These are phyloP conservation scores for Austroboletus niveus DNA, from an alignment of 1,284 basidiomycete species.

Conservation along the genomic window DNA sequence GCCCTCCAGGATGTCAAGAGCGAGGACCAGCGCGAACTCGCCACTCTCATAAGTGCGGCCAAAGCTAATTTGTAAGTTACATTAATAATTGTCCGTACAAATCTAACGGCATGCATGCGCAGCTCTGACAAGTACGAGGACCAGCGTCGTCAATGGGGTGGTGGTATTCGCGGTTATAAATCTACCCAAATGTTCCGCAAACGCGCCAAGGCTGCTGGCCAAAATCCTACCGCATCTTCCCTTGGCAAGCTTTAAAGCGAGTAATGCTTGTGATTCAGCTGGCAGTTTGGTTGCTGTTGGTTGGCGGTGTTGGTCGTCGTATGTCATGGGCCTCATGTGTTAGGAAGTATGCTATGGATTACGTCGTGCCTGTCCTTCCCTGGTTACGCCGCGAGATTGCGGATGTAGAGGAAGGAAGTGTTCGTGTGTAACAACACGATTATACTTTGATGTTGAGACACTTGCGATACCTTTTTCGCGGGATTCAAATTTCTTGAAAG, in stretches of 20 bases:
- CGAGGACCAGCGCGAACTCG: constrained; percentile 93
- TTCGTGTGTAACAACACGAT: no score
- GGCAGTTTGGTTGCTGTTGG: no score
- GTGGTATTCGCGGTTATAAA: constrained; percentile 93
- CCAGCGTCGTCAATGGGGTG: constrained; percentile 90
- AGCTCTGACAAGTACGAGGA: constrained; percentile 97
- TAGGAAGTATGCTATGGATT: constrained; percentile 17
- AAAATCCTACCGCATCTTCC: constrained; percentile 52
- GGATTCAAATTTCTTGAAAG: no score
- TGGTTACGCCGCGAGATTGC: background rate
- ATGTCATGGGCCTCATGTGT: constrained; percentile 14
- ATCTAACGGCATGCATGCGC: constrained; percentile 8
- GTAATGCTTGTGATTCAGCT: no score
- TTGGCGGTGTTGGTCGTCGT: constrained; percentile 1
- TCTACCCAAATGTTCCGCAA: constrained; percentile 90
- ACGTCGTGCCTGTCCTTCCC: background rate
- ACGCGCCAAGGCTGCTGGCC: constrained; percentile 89
- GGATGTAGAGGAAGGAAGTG: no score
- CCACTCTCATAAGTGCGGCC: constrained; percentile 88
- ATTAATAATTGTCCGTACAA: background rate
- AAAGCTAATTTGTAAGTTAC: constrained; percentile 91
- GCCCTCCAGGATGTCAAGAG: constrained; percentile 92
- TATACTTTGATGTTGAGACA: no score
- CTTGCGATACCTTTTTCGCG: no score
- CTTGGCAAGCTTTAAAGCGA: constrained; percentile 58